A percentile compares a stretch with the other conserved stretches of the same genome.
These are phyloP conservation scores for Globisporangium recalcitrans DNA, from an alignment of 352 stramenopile genomes.

Conservation along the genomic window DNA sequence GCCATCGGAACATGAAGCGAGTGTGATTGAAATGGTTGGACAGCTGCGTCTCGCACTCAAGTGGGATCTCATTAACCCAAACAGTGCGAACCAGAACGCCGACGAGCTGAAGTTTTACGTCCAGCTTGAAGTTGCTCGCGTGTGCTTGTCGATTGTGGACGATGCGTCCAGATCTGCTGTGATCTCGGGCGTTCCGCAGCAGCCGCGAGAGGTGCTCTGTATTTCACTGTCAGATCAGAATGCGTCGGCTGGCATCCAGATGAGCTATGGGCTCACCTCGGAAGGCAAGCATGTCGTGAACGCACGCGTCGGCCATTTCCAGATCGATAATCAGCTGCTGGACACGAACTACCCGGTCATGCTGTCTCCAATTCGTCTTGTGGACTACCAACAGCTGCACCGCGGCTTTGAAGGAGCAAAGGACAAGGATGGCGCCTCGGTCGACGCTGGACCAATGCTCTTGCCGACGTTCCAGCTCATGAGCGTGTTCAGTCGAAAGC, in stretches of 20 bases:
- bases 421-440: constrained; percentile 20
- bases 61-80: constrained; percentile 69
- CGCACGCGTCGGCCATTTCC: constrained; percentile 66
- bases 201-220: constrained; percentile 64
- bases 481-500: constrained; percentile 60
- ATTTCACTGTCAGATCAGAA: constrained; percentile 70
- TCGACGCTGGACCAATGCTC: constrained; percentile 26
- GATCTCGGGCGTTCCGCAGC: constrained; percentile 23
- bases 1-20: constrained; percentile 13
- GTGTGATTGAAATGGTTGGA: constrained; percentile 58
- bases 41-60: constrained; percentile 71
- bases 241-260: constrained; percentile 63
- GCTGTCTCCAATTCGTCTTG: constrained; percentile 58
- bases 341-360: constrained; percentile 84
- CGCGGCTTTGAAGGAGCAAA: constrained; percentile 24
- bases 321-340: constrained; percentile 82
- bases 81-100: constrained; percentile 30
- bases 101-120: constrained; percentile 58
- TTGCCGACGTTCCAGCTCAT: constrained; percentile 80
- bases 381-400: constrained; percentile 66
- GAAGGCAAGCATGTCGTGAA: constrained; percentile 77
- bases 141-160: constrained; percentile 75
- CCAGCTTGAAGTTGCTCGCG: constrained; percentile 65
- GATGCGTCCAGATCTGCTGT: constrained; percentile 39
- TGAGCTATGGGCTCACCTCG: constrained; percentile 67